Conservation (phyloP, 2,329 filamentous ascomycete genomes). For the Anisogramma anomala region DNA sequence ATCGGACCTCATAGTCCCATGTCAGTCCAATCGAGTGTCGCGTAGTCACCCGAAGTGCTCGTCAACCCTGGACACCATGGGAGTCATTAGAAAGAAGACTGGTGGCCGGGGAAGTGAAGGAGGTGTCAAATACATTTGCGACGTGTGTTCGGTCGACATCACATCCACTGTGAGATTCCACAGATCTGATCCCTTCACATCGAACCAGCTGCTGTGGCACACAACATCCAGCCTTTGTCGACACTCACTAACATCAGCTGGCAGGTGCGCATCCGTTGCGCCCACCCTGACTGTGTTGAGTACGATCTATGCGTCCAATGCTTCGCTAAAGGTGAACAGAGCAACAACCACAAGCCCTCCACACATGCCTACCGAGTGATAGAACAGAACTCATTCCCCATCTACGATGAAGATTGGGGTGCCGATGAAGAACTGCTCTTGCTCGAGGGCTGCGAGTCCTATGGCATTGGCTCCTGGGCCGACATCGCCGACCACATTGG, state of each 20-base stretch:
- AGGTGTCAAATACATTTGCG: constrained; percentile 91
- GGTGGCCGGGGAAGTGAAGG: constrained; percentile 74
- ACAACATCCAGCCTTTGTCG: background rate
- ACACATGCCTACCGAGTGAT: constrained; percentile 88
- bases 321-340: constrained; percentile 71
- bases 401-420: constrained; percentile 90
- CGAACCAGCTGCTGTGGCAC: constrained; percentile 18
- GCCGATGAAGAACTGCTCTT: constrained; percentile 93
- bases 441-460: constrained; percentile 88
- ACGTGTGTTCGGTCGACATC: constrained; percentile 92
- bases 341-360: constrained; percentile 74
- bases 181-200: too few species aligned
- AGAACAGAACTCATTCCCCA: constrained; percentile 95
- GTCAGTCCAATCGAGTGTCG: background rate
- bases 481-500: constrained; percentile 98
- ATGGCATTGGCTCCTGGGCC: constrained; percentile 92
- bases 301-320: constrained; percentile 96
- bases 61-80: constrained; percentile 45
- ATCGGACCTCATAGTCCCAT: background rate
- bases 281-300: constrained; percentile 70
- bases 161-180: constrained; percentile 91
- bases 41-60: background rate
- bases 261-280: constrained; percentile 89
- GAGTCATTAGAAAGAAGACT: constrained; percentile 92
- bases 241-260: background rate